A percentile compares a stretch with the other conserved stretches of the same genome.
Conservation (phyloP, 164 flowering plant species). For the Vitis rotundifolia region DNA sequence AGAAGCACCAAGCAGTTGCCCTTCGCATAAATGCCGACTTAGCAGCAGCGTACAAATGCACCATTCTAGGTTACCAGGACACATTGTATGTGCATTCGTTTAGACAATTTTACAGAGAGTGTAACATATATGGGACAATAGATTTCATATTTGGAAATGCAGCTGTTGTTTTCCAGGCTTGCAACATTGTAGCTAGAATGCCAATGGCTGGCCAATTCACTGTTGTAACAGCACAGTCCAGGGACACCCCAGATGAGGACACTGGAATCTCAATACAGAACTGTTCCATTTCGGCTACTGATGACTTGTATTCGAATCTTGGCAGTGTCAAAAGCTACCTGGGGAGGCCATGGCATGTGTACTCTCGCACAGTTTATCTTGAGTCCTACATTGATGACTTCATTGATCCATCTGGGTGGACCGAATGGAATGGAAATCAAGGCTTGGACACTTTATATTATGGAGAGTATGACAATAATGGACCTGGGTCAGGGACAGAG, state of each 20-base stretch:
- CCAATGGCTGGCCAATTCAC: conserved; percentile 69
- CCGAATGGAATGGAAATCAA: conserved; percentile 46
- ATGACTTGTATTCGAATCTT: conserved; percentile 41
- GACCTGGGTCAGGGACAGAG: conserved; percentile 60
- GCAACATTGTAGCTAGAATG: conserved; percentile 52
- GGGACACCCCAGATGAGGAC: conserved; percentile 52
- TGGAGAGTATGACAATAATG: conserved; percentile 70
- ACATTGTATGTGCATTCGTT: conserved; percentile 77
- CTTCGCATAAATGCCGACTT: conserved; percentile 74
- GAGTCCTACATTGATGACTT: conserved; percentile 69
- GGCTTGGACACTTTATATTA: conserved; percentile 62
- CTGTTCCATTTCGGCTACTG: conserved; percentile 57
- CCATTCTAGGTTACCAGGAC: conserved; percentile 68
- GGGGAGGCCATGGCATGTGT: conserved; percentile 82
- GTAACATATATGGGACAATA: conserved; percentile 78
- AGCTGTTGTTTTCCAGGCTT: conserved; percentile 72
- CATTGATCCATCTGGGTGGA: conserved; percentile 68
- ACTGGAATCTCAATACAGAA: conserved; percentile 85
- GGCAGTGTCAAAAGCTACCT: conserved; percentile 50
- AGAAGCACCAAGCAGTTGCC: conserved; percentile 83
- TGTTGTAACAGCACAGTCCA: conserved; percentile 70
- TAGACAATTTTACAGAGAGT: conserved; percentile 80
- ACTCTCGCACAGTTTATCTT: conserved; percentile 56
- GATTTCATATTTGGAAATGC: conserved; percentile 90
- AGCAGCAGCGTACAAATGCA: conserved; percentile 61